These are phyloP conservation scores for Solanum hybrid DNA, from an alignment of 305 asterid genomes.

Conservation along the genomic window DNA sequence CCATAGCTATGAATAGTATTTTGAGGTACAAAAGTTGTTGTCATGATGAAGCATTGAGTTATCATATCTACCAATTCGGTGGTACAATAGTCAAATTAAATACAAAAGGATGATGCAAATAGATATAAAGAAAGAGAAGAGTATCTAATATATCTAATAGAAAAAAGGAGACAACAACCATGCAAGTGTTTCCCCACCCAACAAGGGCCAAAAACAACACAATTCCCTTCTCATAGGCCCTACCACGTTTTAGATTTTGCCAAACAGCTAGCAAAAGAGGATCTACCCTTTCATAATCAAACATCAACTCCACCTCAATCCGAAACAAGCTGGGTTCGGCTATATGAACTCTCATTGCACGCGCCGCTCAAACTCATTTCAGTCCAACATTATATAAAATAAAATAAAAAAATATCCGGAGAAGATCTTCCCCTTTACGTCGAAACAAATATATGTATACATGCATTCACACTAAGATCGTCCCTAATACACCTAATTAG, in stretches of 20 bases:
- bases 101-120: constrained; percentile 14
- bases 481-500: constrained; percentile 7
- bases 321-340: not conserved
- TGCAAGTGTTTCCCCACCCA: constrained; percentile 17
- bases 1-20: not conserved
- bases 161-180: constrained; percentile 22
- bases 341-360: not conserved
- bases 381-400: not conserved
- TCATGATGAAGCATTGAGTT: constrained; percentile 23
- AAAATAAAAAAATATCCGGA: not conserved
- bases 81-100: constrained; percentile 21
- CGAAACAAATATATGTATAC: constrained; percentile 15
- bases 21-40: constrained; percentile 8
- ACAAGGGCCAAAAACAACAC: constrained; percentile 27
- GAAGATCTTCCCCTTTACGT: constrained; percentile 20
- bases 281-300: not conserved
- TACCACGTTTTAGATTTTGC: constrained; percentile 42
- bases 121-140: constrained; percentile 14
- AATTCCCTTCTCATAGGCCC: constrained; percentile 31
- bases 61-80: constrained; percentile 29
- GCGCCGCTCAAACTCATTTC: not conserved
- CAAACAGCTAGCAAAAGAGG: constrained; percentile 39
- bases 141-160: not conserved
- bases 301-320: not conserved
- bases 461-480: constrained; percentile 22